These are phyloP conservation scores for Dictyostelium purpureum DNA, from an alignment of 78 protist genomes.

Conservation along the genomic window DNA sequence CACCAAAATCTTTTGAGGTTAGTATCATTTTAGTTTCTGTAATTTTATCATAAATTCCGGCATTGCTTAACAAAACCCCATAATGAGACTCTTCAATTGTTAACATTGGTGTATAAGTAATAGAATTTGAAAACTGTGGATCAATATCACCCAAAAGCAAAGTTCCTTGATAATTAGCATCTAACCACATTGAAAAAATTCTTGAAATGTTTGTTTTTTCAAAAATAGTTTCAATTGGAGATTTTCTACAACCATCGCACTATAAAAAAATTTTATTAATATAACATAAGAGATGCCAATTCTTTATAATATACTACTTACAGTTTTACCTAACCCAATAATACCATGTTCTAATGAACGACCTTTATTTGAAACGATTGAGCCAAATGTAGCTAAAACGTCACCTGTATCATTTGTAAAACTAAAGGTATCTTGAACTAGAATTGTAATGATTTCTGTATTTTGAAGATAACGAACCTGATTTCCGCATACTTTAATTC, in stretches of 20 bases:
- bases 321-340: conserved; percentile 70
- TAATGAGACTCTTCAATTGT: conserved; percentile 46
- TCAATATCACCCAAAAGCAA: conserved; percentile 48
- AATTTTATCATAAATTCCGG: background rate
- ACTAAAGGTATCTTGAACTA: conserved; percentile 43
- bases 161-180: conserved; percentile 29
- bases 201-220: conserved; percentile 6
- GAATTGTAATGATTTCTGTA: conserved; percentile 9
- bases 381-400: conserved; percentile 29
- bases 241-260: conserved; percentile 32
- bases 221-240: conserved; percentile 50
- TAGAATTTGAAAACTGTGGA: background rate
- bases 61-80: conserved; percentile 21
- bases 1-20: conserved; percentile 54
- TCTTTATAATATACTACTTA: background rate
- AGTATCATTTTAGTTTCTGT: background rate
- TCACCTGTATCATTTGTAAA: conserved; percentile 18
- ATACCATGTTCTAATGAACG: conserved; percentile 38
- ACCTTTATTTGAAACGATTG: conserved; percentile 17
- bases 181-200: conserved; percentile 65
- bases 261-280: background rate
- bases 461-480: conserved; percentile 33
- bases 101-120: conserved; percentile 35
- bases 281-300: background rate
- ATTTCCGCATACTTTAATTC: conserved; percentile 4